phyloP scores from a whole-genome alignment of 2,329 filamentous ascomycete genomes.

The Colletotrichum musae region DNA sequence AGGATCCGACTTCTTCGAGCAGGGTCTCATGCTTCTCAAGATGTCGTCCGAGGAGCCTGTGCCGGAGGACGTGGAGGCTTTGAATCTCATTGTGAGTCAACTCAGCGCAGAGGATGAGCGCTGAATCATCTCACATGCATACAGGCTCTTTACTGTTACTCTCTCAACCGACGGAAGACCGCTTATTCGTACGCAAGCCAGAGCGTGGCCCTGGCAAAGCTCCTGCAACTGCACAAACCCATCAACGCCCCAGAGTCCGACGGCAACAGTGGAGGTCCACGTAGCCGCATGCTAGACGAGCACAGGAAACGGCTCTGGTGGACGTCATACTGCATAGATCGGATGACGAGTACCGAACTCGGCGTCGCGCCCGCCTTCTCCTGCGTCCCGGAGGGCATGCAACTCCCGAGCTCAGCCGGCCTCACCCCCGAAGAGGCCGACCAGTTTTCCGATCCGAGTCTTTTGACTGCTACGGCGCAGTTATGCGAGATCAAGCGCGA shows the following conservation, averaged over 20 bases:
- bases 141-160: slow-evolving; percentile 41
- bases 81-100: slow-evolving; percentile 16
- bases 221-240: slow-evolving; percentile 32
- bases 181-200: slow-evolving; percentile 40
- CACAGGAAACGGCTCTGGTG: slow-evolving; percentile 39
- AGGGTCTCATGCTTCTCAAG: slow-evolving; percentile 37
- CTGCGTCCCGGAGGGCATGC: slow-evolving; percentile 18
- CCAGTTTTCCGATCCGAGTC: slow-evolving; percentile 34
- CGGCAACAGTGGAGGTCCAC: background rate
- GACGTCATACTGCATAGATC: slow-evolving; percentile 41
- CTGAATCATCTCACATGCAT: no score
- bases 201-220: slow-evolving; percentile 35
- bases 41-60: slow-evolving; percentile 35
- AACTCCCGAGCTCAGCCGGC: slow-evolving; percentile 3
- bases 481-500: slow-evolving; percentile 36
- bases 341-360: slow-evolving; percentile 36
- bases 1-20: slow-evolving; percentile 40
- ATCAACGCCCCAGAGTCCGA: background rate
- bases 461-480: slow-evolving; percentile 20
- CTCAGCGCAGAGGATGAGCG: accelerated
- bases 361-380: slow-evolving; percentile 27
- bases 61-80: slow-evolving; percentile 33
- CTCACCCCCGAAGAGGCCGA: slow-evolving; percentile 4
- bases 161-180: slow-evolving; percentile 39
- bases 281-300: slow-evolving; percentile 16